Base-by-base conservation (phyloP, 805 yeast genomes). In the Candida mattraensis region DNA sequence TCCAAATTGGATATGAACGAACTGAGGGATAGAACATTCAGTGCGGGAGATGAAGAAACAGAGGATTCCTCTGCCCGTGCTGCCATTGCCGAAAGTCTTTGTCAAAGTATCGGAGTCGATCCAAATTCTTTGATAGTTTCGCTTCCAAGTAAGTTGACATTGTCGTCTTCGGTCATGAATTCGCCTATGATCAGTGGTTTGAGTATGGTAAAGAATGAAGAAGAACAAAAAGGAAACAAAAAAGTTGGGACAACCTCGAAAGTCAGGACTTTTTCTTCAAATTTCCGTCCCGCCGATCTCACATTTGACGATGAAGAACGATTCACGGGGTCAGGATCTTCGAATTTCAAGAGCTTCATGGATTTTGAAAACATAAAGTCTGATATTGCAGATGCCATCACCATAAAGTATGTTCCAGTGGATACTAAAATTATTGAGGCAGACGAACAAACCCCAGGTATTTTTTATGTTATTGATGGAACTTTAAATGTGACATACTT, bases 381-480 rank as follows among this genome's bases (percentile, higher is more conserved):
- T 12, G 84, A 79, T 18, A 73, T 87, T 46, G 72, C 87, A 1
- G 71, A 76, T 24, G 68, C 65, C 6, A 57, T 91, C 22, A 78
- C 80, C 34, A 63, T 89, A 7, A 63, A 73, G 40, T 70, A 64
- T 44, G 67, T 69, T 40, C 63, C 71, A 9, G 69, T 78, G 19
- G 85, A 79, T 4, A 57, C 78, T 1, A 66, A 67, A 1, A 49
- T 91, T 2, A 76, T 84, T 8, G 71, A 77, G 35, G 85, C 84
- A 42, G 78, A 82, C 32, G 74, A 79, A 10, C 69, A 72, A 31
- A 77, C 81, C 30, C 76, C 80, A 1, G 99, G 98, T 0, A 56
- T 91, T 9, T 87, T 69, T 54, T 91, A 83, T 52, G 80, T 91
- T 4, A 74, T 91, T 32, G 83, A 82, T 37, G 99, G 99, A 2